phyloP scores from a whole-genome alignment of 257 asterid species.

The Cynanchum wilfordii region DNA sequence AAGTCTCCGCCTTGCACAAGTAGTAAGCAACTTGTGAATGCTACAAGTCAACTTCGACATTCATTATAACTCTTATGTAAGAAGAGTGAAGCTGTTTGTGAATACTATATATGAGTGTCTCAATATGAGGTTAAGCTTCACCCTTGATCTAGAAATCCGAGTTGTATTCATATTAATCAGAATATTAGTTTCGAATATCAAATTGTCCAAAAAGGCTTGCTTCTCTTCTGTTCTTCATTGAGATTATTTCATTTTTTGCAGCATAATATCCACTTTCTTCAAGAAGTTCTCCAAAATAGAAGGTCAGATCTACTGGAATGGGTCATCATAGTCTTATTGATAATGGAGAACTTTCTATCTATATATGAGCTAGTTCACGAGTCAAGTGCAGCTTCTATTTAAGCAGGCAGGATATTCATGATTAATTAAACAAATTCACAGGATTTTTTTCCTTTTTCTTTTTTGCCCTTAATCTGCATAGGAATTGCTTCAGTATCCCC shows the following conservation, averaged over 20 bases:
- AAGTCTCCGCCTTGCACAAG: no score
- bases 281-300: conserved; percentile 91
- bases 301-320: conserved; percentile 89
- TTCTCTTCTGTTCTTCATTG: conserved; percentile 9
- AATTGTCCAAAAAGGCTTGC: no score
- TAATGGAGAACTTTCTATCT: conserved; percentile 59
- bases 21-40: no score
- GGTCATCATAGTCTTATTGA: conserved; percentile 80
- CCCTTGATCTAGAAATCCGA: no score
- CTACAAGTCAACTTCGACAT: no score
- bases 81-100: no score
- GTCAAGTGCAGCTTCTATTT: conserved; percentile 34
- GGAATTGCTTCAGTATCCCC: not conserved
- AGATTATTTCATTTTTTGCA: conserved; percentile 32
- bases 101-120: no score
- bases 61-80: no score
- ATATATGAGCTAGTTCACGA: conserved; percentile 61
- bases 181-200: no score
- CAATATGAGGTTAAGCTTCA: no score
- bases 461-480: no score
- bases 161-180: no score
- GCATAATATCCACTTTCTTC: conserved; percentile 98
- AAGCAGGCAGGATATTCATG: conserved; percentile 9
- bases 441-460: not conserved
- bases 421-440: not conserved